phyloP scores from a whole-genome alignment of 1,284 basidiomycete species.

The Trametes polyzona region DNA sequence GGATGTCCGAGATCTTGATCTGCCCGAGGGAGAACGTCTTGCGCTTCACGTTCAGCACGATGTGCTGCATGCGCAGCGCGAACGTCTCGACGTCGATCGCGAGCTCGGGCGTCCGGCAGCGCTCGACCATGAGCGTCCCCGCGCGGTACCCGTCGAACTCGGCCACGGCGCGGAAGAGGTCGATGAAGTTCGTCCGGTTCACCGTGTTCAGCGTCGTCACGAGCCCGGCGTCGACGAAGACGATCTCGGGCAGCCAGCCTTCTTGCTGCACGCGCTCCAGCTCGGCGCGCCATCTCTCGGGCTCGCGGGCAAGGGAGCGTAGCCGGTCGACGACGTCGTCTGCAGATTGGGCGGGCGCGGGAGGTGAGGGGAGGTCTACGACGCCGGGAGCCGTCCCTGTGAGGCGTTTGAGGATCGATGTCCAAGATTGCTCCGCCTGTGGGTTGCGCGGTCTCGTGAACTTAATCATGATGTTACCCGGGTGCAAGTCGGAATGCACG shows the following conservation, averaged over 20 bases:
- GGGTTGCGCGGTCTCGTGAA: conserved; percentile 78
- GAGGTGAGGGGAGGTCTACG: conserved; percentile 41
- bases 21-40: conserved; percentile 96
- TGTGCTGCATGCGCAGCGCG: conserved; percentile 95
- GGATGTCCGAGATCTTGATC: conserved; percentile 94
- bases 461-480: conserved; percentile 98
- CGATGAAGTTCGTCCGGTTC: conserved; percentile 93
- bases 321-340: conserved; percentile 76
- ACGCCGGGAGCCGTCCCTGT: conserved; percentile 38
- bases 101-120: conserved; percentile 91
- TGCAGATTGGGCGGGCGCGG: conserved; percentile 40
- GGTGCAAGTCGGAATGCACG: conserved; percentile 93
- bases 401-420: conserved; percentile 38
- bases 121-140: conserved; percentile 95
- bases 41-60: conserved; percentile 91
- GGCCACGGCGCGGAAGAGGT: conserved; percentile 94
- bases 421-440: conserved; percentile 54
- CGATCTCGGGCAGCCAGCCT: conserved; percentile 92
- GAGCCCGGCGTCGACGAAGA: conserved; percentile 96
- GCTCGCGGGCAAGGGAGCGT: conserved; percentile 56
- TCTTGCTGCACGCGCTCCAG: conserved; percentile 65
- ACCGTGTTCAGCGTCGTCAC: conserved; percentile 83
- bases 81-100: conserved; percentile 94
- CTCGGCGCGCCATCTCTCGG: conserved; percentile 72
- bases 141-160: conserved; percentile 96